Percentiles rank a stretch among this genome's conserved stretches.
phyloP scores from a whole-genome alignment of 2,329 filamentous ascomycete genomes.

The Neurospora sp. region DNA sequence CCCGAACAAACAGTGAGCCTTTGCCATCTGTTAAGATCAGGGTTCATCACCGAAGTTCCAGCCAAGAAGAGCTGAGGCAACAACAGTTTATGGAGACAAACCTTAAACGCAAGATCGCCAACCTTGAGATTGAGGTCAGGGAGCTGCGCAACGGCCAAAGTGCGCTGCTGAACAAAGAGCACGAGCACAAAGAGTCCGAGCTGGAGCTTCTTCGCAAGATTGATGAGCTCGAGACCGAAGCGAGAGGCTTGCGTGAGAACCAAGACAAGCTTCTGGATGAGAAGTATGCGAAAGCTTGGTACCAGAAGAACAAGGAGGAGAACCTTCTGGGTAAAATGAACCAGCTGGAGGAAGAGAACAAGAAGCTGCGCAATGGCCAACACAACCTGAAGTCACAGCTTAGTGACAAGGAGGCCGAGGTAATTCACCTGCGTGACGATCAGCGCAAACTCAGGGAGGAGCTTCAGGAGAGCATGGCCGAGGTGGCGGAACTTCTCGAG shows the following conservation, averaged over 20 bases:
- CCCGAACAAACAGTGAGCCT: neutral
- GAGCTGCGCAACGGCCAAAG: constrained; percentile 5
- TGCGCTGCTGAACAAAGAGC: constrained; percentile 9
- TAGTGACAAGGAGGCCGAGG: neutral
- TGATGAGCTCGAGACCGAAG: neutral
- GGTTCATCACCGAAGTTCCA: constrained; percentile 11
- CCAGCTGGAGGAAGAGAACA: constrained; percentile 25
- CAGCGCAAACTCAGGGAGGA: constrained; percentile 15
- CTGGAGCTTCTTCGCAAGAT: neutral
- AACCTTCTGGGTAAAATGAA: constrained; percentile 25
- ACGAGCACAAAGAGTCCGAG: constrained; percentile 3
- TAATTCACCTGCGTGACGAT: neutral
- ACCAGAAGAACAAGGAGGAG: constrained; percentile 17
- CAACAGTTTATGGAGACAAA: neutral
- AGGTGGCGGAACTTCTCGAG: constrained; percentile 22
- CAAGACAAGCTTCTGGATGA: neutral
- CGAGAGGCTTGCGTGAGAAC: neutral
- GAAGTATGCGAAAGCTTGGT: neutral
- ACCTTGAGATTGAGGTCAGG: constrained; percentile 1
- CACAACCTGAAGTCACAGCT: constrained; percentile 17
- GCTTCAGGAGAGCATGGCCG: constrained; percentile 20
- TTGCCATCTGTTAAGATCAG: constrained; percentile 9
- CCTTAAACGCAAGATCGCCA: neutral
- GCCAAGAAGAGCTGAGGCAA: constrained; percentile 9
- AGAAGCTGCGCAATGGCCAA: constrained; percentile 21